Evolutionary conservation across 331 rosid species (phyloP).

Genomic region (Malus hybrid): DNA sequence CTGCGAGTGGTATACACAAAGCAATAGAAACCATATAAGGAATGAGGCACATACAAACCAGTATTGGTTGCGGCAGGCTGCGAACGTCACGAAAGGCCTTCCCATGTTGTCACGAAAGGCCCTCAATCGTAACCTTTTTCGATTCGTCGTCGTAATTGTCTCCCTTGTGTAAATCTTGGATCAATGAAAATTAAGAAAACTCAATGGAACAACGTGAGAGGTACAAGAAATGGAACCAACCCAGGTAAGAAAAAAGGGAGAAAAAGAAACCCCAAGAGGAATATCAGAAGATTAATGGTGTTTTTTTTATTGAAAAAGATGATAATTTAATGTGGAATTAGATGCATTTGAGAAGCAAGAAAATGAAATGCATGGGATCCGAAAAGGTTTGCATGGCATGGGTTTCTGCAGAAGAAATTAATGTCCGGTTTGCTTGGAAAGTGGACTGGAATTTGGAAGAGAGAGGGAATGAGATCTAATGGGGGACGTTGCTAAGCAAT

Average conservation of each 20-base stretch:
- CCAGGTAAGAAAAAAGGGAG: not conserved
- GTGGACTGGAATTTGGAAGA: not conserved
- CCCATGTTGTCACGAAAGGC: constrained; percentile 11
- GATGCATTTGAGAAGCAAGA: not conserved
- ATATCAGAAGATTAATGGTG: not conserved
- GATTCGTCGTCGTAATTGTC: not conserved
- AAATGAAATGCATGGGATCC: not conserved
- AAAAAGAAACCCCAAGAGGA: not conserved
- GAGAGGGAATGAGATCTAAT: not conserved
- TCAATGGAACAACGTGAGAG: not conserved
- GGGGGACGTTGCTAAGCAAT: not conserved
- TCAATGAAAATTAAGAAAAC: not conserved
- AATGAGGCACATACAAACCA: constrained; percentile 21
- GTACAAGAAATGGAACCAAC: not conserved
- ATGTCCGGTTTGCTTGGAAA: not conserved
- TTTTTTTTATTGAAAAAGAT: not conserved
- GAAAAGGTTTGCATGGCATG: not conserved
- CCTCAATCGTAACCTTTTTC: not conserved
- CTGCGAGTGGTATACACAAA: constrained; percentile 20
- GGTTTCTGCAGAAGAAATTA: not conserved
- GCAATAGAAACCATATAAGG: constrained; percentile 22
- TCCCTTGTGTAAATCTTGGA: not conserved
- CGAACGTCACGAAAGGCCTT: constrained; percentile 4
- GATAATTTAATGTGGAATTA: not conserved
- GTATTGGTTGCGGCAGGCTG: constrained; percentile 12